Evolutionary conservation across 441 rosid species (phyloP).

Genomic region (Populus hybrid): DNA sequence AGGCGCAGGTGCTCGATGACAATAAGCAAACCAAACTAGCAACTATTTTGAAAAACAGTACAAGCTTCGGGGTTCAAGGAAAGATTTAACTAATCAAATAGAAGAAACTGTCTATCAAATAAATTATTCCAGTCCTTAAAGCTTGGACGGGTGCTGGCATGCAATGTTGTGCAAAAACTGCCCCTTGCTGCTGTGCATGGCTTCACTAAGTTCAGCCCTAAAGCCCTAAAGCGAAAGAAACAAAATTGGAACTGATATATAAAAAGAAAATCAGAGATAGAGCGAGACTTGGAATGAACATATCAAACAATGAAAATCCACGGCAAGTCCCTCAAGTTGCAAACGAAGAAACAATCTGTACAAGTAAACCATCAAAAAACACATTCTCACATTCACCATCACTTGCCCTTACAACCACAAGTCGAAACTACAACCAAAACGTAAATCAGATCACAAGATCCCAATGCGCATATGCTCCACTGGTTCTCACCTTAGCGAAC

Average conservation of each 20-base stretch:
- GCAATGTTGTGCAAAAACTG: background rate
- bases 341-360: no score
- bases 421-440: no score
- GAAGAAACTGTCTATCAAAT: background rate
- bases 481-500: no score
- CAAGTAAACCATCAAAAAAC: no score
- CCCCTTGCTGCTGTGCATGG: background rate
- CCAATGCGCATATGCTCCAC: no score
- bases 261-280: no score
- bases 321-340: no score
- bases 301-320: no score
- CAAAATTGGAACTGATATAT: background rate
- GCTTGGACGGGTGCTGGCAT: background rate
- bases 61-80: background rate
- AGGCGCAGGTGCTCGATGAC: background rate
- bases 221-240: background rate
- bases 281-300: no score
- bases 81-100: background rate
- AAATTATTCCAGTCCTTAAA: background rate
- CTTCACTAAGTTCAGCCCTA: background rate
- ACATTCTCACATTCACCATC: no score
- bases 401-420: no score
- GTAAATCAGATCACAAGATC: no score
- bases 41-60: background rate
- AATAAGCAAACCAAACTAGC: background rate